Evolutionary conservation across 1,139 yeast genomes (phyloP).

Genomic region (Kurtzmaniella natalensis): DNA sequence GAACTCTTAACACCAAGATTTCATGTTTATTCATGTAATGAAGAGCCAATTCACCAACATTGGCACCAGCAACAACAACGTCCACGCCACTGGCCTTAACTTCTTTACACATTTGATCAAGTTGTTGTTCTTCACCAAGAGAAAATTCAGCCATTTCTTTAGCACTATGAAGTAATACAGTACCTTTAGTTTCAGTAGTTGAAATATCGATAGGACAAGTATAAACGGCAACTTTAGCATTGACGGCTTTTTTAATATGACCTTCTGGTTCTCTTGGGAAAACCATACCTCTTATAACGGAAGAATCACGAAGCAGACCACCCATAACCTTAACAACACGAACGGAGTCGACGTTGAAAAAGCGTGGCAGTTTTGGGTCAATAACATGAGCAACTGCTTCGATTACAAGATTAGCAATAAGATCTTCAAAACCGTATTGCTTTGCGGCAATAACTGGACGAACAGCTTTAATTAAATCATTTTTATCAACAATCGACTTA

Average conservation of each 20-base stretch:
- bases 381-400: constrained; percentile 81
- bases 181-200: constrained; percentile 95
- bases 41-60: constrained; percentile 87
- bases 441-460: constrained; percentile 89
- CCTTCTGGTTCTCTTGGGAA: constrained; percentile 98
- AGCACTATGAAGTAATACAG: constrained; percentile 91
- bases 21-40: constrained; percentile 88
- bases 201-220: constrained; percentile 94
- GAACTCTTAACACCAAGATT: constrained; percentile 81
- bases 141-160: constrained; percentile 95
- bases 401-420: constrained; percentile 72
- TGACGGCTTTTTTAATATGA: constrained; percentile 57
- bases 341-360: constrained; percentile 84
- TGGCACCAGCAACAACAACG: constrained; percentile 90
- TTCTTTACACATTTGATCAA: constrained; percentile 82
- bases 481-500: constrained; percentile 49
- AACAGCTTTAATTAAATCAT: constrained; percentile 68
- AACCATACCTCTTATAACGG: constrained; percentile 95
- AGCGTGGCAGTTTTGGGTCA: constrained; percentile 55
- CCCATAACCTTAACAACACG: constrained; percentile 98
- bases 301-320: constrained; percentile 65
- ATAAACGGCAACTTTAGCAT: constrained; percentile 83
- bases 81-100: constrained; percentile 79
- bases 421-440: constrained; percentile 84
- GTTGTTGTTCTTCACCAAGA: constrained; percentile 92